These are phyloP conservation scores for Phytophthora melonis DNA, from an alignment of 352 stramenopile species.

Conservation along the genomic window DNA sequence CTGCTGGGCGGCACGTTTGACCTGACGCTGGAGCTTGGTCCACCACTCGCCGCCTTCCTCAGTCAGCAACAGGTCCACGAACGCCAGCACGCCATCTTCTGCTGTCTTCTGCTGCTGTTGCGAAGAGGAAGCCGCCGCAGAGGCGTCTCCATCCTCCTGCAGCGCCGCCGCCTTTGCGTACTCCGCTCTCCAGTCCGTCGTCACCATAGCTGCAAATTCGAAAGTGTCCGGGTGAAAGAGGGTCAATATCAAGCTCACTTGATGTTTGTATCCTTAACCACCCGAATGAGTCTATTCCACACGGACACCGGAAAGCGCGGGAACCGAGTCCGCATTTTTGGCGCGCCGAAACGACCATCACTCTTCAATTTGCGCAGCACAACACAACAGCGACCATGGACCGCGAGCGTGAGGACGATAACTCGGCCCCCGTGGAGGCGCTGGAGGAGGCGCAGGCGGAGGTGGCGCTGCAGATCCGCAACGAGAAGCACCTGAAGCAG, in stretches of 20 bases:
- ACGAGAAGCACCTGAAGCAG: conserved; percentile 85
- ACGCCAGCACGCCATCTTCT: conserved; percentile 26
- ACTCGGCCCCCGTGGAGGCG: conserved; percentile 25
- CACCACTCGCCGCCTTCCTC: conserved; percentile 47
- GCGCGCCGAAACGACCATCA: conserved; percentile 21
- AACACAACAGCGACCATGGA: conserved; percentile 31
- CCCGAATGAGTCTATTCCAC: conserved; percentile 4
- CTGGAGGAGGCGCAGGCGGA: conserved; percentile 52
- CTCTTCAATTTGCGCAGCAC: conserved; percentile 13
- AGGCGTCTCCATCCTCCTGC: conserved; percentile 13
- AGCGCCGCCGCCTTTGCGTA: conserved; percentile 32
- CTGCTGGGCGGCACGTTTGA: conserved; percentile 5
- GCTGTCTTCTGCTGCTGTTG: conserved; percentile 3
- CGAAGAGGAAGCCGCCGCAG: not conserved
- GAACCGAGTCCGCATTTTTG: conserved; percentile 18
- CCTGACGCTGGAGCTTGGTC: conserved; percentile 12
- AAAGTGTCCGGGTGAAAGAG: conserved; percentile 7
- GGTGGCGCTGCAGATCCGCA: conserved; percentile 84
- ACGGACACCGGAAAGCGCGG: conserved; percentile 39
- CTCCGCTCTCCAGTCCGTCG: conserved; percentile 35
- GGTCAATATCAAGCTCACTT: not conserved
- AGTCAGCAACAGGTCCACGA: conserved; percentile 35
- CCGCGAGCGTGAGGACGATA: conserved; percentile 6
- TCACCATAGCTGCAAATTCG: conserved; percentile 10
- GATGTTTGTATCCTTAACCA: not conserved